phyloP scores from a whole-genome alignment of 2,329 filamentous ascomycete species.

The Zymoseptoria pseudotritici region DNA sequence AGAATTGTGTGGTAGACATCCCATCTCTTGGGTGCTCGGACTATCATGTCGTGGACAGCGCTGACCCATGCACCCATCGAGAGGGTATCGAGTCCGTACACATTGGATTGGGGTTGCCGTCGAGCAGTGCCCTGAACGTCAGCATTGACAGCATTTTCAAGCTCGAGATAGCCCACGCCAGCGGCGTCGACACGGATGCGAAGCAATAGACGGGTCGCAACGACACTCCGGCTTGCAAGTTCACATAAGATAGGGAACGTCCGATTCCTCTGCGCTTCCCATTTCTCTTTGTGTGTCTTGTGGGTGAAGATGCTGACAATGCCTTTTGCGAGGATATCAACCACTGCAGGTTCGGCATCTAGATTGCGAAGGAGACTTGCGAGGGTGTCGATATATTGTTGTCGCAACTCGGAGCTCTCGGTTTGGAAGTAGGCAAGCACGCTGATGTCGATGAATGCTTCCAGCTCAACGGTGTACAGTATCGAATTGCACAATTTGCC shows the following conservation, averaged over 20 bases:
- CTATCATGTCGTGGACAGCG: constrained; percentile 13
- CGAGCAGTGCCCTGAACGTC: background rate
- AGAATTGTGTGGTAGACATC: constrained; percentile 71
- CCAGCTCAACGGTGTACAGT: constrained; percentile 13
- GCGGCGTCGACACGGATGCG: constrained; percentile 17
- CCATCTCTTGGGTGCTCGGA: constrained; percentile 11
- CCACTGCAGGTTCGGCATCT: constrained; percentile 4
- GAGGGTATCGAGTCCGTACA: constrained; percentile 13
- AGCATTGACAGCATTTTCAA: background rate
- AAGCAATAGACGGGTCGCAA: constrained; percentile 14
- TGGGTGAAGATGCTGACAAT: constrained; percentile 17
- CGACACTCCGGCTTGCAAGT: constrained; percentile 13
- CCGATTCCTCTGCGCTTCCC: constrained; percentile 19
- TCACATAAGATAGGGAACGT: constrained; percentile 17
- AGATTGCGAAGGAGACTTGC: constrained; percentile 7
- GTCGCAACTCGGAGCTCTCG: constrained; percentile 8
- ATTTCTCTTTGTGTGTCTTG: constrained; percentile 20
- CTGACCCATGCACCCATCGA: constrained; percentile 12
- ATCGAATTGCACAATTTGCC: constrained; percentile 13
- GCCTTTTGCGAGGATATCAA: constrained; percentile 15
- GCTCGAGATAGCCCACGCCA: constrained; percentile 16
- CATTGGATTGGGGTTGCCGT: background rate
- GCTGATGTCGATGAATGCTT: constrained; percentile 14
- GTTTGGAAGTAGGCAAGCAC: constrained; percentile 17
- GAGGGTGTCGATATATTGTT: constrained; percentile 15